These are phyloP conservation scores for Tricholoma sp. DNA, from an alignment of 768 basidiomycete genomes.

Conservation along the genomic window DNA sequence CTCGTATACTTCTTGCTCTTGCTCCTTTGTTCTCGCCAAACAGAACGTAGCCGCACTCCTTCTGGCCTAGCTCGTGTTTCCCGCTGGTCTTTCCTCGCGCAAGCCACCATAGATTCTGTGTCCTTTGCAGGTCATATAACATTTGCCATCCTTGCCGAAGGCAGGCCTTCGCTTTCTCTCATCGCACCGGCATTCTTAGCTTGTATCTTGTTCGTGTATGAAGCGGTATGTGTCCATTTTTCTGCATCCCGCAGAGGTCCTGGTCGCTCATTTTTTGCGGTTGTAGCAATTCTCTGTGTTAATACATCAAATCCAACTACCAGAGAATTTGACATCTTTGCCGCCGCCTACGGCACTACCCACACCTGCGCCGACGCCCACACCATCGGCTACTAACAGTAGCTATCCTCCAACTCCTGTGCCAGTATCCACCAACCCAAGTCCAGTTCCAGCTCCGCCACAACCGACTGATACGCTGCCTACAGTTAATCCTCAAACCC, in stretches of 20 bases:
- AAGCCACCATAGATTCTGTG: conserved; percentile 75
- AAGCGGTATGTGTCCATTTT: conserved; percentile 53
- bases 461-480: conserved; percentile 22
- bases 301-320: conserved; percentile 78
- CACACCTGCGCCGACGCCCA: conserved; percentile 10
- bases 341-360: conserved; percentile 25
- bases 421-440: conserved; percentile 15
- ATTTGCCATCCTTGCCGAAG: conserved; percentile 81
- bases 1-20: conserved; percentile 65
- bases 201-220: conserved; percentile 73
- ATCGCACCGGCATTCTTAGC: conserved; percentile 83
- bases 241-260: background rate
- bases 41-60: conserved; percentile 69
- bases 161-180: conserved; percentile 72
- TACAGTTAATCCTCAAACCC: conserved; percentile 7
- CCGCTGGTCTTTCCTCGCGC: conserved; percentile 76
- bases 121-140: conserved; percentile 88
- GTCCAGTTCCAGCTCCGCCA: conserved; percentile 12
- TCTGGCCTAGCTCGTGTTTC: conserved; percentile 76
- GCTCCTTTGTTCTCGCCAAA: conserved; percentile 67
- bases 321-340: conserved; percentile 44
- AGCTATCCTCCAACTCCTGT: conserved; percentile 16
- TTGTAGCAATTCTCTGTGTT: conserved; percentile 77
- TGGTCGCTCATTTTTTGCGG: background rate
- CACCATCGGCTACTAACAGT: conserved; percentile 10